phyloP scores from a whole-genome alignment of 495 filamentous ascomycete species.

The Daldinia concentrica region DNA sequence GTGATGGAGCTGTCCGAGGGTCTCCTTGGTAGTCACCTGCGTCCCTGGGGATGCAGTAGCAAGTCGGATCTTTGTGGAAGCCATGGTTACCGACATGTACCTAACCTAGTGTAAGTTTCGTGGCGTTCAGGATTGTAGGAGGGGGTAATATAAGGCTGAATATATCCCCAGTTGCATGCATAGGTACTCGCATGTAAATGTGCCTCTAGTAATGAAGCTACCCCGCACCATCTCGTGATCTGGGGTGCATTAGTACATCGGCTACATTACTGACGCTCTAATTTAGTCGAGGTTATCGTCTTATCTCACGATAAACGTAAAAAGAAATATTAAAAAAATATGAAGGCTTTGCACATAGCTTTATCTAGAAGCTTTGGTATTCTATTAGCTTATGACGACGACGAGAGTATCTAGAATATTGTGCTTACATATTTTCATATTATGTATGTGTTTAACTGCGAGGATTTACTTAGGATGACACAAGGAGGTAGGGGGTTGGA shows the following conservation, averaged over 20 bases:
- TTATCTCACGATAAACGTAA: not conserved
- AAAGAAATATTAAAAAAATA: no score
- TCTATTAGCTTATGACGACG: no score
- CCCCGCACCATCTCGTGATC: constrained; percentile 37
- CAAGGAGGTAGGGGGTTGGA: no score
- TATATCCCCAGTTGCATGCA: not conserved
- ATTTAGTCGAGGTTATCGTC: not conserved
- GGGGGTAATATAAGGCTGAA: not conserved
- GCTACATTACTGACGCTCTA: not conserved
- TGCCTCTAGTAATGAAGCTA: constrained; percentile 7
- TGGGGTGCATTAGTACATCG: constrained; percentile 23
- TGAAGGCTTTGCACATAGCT: not conserved
- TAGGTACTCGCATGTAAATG: not conserved
- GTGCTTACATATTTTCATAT: no score
- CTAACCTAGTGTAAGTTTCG: not conserved
- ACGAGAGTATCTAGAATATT: no score
- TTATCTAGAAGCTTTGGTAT: no score
- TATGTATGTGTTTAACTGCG: no score
- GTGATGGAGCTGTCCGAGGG: constrained; percentile 69
- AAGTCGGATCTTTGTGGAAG: constrained; percentile 64
- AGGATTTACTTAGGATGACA: no score
- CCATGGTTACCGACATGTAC: not conserved
- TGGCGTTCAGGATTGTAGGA: not conserved
- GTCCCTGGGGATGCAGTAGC: constrained; percentile 83
- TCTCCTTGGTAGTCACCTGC: constrained; percentile 67